These are phyloP conservation scores for Zygotorulaspora florentina DNA, from an alignment of 805 yeast species.

Conservation along the genomic window DNA sequence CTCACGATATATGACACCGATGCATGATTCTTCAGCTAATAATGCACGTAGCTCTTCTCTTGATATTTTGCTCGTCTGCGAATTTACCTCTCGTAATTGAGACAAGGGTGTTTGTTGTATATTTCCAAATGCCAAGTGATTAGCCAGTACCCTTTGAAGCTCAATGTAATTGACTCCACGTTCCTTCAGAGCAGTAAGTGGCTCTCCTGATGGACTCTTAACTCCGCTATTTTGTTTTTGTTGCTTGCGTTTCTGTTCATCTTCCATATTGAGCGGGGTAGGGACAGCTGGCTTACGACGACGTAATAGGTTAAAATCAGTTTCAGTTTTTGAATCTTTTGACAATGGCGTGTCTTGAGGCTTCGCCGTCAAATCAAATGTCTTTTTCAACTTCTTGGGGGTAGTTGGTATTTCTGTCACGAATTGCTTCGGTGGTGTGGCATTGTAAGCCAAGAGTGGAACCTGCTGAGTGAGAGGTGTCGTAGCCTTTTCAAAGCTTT, in stretches of 20 bases:
- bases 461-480: not conserved
- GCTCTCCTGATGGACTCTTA: slow-evolving; percentile 1
- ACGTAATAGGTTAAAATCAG: not conserved
- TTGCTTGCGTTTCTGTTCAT: slow-evolving; percentile 8
- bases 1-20: slow-evolving; percentile 83
- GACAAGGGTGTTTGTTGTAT: slow-evolving; percentile 84
- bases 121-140: slow-evolving; percentile 87
- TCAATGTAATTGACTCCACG: slow-evolving; percentile 44
- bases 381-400: slow-evolving; percentile 4
- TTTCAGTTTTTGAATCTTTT: not conserved
- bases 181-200: slow-evolving; percentile 10
- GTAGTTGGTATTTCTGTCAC: not conserved
- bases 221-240: slow-evolving; percentile 2
- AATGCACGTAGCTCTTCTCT: slow-evolving; percentile 44
- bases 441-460: not conserved
- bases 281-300: slow-evolving; percentile 24
- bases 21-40: slow-evolving; percentile 45
- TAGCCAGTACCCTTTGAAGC: slow-evolving; percentile 62
- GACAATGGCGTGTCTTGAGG: slow-evolving; percentile 5
- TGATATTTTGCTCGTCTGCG: slow-evolving; percentile 45
- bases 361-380: not conserved
- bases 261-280: slow-evolving; percentile 34
- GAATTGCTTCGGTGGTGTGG: not conserved
- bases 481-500: not conserved
- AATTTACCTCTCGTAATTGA: slow-evolving; percentile 58